Evolutionary conservation across 306 rosid genomes (phyloP).

Genomic region (Vigna unguiculata): DNA sequence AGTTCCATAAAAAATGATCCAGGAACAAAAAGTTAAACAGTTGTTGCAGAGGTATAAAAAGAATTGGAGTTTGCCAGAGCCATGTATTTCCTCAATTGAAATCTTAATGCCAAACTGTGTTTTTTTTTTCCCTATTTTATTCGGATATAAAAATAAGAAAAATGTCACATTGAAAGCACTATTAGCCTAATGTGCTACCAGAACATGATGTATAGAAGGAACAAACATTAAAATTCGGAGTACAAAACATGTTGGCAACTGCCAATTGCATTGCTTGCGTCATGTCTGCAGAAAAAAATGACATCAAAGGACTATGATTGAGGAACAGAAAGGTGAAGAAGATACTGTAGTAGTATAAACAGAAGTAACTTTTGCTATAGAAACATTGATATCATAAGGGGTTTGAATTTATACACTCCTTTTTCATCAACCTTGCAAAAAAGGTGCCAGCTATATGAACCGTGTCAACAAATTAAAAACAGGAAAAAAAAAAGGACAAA

Average conservation of each 20-base stretch:
- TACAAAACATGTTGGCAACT: conserved; percentile 13
- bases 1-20: conserved; percentile 5
- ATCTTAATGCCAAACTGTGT: not conserved
- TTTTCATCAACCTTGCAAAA: not conserved
- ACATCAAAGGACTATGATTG: conserved; percentile 11
- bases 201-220: not conserved
- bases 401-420: not conserved
- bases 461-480: conserved; percentile 5
- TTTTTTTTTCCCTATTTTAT: not conserved
- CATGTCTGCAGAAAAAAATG: conserved; percentile 18
- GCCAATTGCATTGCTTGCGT: not conserved
- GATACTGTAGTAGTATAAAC: not conserved
- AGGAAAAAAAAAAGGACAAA: not conserved
- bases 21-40: conserved; percentile 2
- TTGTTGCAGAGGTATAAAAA: not conserved
- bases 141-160: not conserved
- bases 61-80: not conserved
- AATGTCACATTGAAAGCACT: not conserved
- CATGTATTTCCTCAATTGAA: not conserved
- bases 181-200: not conserved
- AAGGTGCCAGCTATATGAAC: conserved; percentile 20
- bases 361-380: not conserved
- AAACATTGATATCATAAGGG: not conserved
- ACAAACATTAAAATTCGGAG: not conserved
- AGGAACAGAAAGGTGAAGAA: not conserved